phyloP scores from a whole-genome alignment of 371 early-diverging fungal species.

The Haplosporangium sp. region DNA sequence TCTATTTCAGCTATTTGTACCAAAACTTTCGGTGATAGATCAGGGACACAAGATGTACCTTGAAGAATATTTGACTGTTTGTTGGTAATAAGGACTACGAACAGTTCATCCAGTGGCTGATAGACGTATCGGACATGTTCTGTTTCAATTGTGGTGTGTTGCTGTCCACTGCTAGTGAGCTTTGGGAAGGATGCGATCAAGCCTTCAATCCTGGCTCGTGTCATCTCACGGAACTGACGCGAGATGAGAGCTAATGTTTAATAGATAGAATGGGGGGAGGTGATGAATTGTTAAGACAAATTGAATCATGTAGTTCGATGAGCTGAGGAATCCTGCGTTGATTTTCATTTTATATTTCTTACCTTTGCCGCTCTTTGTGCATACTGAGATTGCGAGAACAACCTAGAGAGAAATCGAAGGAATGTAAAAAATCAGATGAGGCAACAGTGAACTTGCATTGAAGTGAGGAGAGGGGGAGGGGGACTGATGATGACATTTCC shows the following conservation, averaged over 20 bases:
- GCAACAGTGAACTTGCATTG: background rate
- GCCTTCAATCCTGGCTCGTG: conserved; percentile 95
- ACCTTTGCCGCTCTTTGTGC: conserved; percentile 96
- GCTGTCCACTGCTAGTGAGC: conserved; percentile 89
- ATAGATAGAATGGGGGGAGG: background rate
- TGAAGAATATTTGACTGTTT: conserved; percentile 85
- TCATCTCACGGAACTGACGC: conserved; percentile 97
- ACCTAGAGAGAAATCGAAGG: conserved; percentile 60
- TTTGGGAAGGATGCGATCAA: conserved; percentile 96
- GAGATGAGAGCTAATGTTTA: conserved; percentile 86
- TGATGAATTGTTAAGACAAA: too few relatives aligned
- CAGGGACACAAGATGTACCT: conserved; percentile 73
- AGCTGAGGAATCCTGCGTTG: background rate
- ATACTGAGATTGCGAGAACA: conserved; percentile 90
- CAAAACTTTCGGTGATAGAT: conserved; percentile 63
- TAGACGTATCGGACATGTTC: conserved; percentile 97
- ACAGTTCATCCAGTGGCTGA: conserved; percentile 95
- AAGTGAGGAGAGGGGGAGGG: background rate
- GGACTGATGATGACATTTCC: background rate
- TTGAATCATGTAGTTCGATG: background rate
- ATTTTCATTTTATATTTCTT: conserved; percentile 6
- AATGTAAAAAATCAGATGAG: background rate
- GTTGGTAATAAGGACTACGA: conserved; percentile 66
- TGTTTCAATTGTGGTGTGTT: conserved; percentile 97
- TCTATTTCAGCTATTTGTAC: too few relatives aligned